Evolutionary conservation across 108 stramenopile species (phyloP), one percentile per base, ranked within the genome.

Genomic region (Aureococcus anophagefferens): DNA sequence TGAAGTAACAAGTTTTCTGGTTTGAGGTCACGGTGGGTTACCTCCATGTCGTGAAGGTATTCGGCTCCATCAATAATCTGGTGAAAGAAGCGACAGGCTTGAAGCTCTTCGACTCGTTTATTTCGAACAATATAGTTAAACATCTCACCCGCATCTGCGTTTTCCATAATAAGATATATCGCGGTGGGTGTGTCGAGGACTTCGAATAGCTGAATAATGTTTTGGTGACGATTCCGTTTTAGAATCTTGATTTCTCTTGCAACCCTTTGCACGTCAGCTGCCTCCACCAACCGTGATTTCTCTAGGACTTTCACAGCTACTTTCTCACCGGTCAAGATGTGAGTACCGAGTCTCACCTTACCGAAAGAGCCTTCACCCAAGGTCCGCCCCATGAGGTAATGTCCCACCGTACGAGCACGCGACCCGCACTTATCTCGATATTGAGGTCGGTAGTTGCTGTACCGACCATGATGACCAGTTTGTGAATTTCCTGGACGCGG

Each of bases 191-290:
- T 85, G 70, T 88, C 86, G 17, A 87, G 21, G 11, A 88, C 87
- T 46, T 88, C 87, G 62, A 82, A 86, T 34, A 88, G 72, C 33
- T 83, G 84, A 5, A 85, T 75, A 46, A 87, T 78, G 62, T 84
- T 84, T 25, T 62, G 66, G 72, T 88, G 87, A 36, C 77, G 46
- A n/a, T 75, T 71, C 16, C 78, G 66, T 66, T 88, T 88, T 21
- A 88, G 79, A 31, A 88, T 86, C 36, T 86, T 84, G 63, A 88
- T 88, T 74, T 88, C 87, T 21, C 87, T 65, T 45, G 82, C 84
- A 25, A 88, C 86, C 32, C 87, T 59, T 30, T 76, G 73, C 9
- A 88, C 86, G 69, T 88, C 86, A 7, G 69, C 70, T 17, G 62
- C 33, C 86, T 78, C 77, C 30, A 63, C 73, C 35, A 88, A 85